Evolutionary conservation across 78 protist species (phyloP).

Genomic region (Dictyostelium discoideum): DNA sequence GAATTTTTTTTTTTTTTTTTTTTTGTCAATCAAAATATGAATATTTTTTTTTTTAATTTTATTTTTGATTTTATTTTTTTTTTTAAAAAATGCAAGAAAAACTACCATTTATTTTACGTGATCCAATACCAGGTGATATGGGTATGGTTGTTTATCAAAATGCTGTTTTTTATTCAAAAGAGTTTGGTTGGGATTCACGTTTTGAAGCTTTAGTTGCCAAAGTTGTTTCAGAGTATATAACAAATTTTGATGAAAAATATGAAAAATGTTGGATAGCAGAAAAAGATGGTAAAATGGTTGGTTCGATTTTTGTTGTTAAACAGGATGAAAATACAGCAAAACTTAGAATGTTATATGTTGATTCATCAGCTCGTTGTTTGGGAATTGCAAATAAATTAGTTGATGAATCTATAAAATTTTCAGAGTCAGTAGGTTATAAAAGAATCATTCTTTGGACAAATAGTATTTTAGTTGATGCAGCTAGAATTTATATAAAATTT

Average conservation of each 20-base stretch:
- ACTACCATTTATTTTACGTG: neutral
- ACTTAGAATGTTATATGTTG: constrained; percentile 15
- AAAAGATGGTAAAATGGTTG: neutral
- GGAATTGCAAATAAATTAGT: neutral
- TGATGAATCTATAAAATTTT: neutral
- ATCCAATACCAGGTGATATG: neutral
- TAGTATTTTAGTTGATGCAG: neutral
- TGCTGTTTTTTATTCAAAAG: neutral
- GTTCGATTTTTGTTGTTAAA: neutral
- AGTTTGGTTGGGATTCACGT: neutral
- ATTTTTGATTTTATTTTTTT: no score
- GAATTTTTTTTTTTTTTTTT: no score
- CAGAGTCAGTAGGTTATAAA: neutral
- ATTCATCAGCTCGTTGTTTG: neutral
- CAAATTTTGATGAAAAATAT: neutral
- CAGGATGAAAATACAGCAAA: constrained; percentile 3
- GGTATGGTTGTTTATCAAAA: neutral
- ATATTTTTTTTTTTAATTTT: no score
- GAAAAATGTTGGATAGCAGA: constrained; percentile 26
- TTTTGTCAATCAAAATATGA: no score
- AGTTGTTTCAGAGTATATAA: neutral
- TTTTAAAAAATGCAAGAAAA: neutral
- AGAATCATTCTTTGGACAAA: constrained; percentile 18
- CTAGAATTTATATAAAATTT: neutral
- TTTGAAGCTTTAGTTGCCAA: neutral